Base-by-base conservation (phyloP, 2,329 filamentous ascomycete genomes). In the Colletotrichum lini region DNA sequence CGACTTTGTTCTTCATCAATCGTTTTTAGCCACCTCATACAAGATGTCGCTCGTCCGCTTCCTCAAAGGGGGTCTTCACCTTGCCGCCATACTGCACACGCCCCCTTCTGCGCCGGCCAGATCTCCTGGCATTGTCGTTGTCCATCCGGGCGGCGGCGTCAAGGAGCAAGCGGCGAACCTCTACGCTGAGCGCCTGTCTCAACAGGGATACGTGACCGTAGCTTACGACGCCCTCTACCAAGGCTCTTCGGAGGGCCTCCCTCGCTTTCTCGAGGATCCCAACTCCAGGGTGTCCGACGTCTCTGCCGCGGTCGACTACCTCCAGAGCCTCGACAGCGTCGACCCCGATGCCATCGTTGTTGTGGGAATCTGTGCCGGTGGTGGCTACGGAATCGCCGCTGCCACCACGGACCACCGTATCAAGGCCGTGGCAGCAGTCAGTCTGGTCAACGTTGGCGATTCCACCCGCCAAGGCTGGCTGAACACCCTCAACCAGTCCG, bases 191-290 rank as follows among this genome's bases (percentile, higher is more conserved):
- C 23, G 67, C 0, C 75, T 84, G 7, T 61, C 79, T 21, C 64
- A 78, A 26, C 67, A 72, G 1, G 81, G 82, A 10, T 83, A 83
- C 72, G 69, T 74, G 53, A 60, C 72, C 8, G 74, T 84, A 8
- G 73, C 77, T n/a, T 84, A 75, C 67, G 82, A 84, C 64, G 78
- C 82, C 7, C 78, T 78, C 3, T 81, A 82, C 61, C 81, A 84
- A 65, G 82, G 83, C 30, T 79, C 79, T 64, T 78, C 74, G 38
- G 76, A 68, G 9, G 82, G 82, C 10, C 64, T 77, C 47, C 82
- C 83, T 4, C 80, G 78, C 10, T 66, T 70, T 18, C 77, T 84
- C 0, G 83, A 84, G 74, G 78, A 83, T 65, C 81, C 82, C 2
- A 77, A 75, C 64, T 78, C 81, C 58, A 77, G 81, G 5, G 81